Evolutionary conservation across 345 rosid genomes (phyloP), one percentile per base, ranked within the genome.

Genomic region (thale cress (Arabidopsis thaliana)): DNA sequence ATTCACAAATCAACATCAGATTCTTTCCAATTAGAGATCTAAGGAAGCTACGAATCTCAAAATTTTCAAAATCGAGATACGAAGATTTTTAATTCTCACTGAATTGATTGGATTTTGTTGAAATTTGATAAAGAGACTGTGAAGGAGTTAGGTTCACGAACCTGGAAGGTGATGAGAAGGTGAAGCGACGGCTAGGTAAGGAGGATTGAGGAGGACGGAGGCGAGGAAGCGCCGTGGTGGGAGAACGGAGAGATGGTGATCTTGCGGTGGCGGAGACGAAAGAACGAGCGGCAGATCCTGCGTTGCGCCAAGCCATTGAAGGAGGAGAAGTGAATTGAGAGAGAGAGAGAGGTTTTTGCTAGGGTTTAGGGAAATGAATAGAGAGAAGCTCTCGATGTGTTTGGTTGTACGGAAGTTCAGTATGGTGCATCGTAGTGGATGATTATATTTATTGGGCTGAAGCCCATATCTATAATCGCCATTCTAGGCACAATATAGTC

Each of bases 141-240:
- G 42, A n/a, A 6, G 45, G 38, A 16, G 22, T 20, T 53, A 59
- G 51, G 46, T n/a, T n/a, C 0, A 59, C 48, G 65, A 76, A 91
- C 96, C 97, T 89, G 32, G 93, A 84, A 58, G 88, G 75, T 24
- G 81, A 78, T 32, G 86, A 84, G 66, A 89, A 85, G 42, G 82
- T 6, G 74, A 89, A 88, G 74, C 91, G 92, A 45, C 92, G 75
- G 69, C 93, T 86, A 20, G 93, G 81, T 23, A 85, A 59, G 34
- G 87, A 70, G 45, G 79, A 46, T 28, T 84, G 68, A 14, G 85
- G 76, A 20, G 90, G 85, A 28, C 97, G 97, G 82, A 90, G 66
- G 49, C 93, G 93, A 61, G 95, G 85, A 7, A 89, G 76, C 5
- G 87, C 72, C 14, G 83, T 57, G 14, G 84, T 65, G 0, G 86